These are phyloP conservation scores for Kokia cookei DNA, from an alignment of 441 rosid genomes.

Conservation along the genomic window DNA sequence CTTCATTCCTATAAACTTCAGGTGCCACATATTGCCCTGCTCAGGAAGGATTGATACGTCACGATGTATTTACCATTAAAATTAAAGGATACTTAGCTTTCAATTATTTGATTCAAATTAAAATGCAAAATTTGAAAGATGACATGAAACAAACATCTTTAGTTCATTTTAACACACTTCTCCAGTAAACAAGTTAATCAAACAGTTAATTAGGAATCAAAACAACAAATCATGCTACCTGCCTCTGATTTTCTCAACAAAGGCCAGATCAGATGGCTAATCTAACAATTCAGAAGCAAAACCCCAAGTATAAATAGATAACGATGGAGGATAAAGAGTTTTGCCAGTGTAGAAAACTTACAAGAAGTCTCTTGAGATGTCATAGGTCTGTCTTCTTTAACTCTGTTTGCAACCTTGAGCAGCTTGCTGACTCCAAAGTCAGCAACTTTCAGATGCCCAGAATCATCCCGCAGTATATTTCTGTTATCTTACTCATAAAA, in stretches of 20 bases:
- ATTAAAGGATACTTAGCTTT: not conserved
- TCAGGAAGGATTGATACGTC: not conserved
- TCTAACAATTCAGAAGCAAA: not conserved
- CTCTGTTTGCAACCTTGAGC: slow-evolving; percentile 49
- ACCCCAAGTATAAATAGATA: not conserved
- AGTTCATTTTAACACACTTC: not conserved
- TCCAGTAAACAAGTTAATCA: not conserved
- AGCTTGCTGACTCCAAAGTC: slow-evolving; percentile 60
- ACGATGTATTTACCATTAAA: slow-evolving; percentile 1
- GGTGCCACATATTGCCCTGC: slow-evolving; percentile 77
- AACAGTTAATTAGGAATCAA: not conserved
- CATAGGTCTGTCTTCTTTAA: slow-evolving; percentile 49
- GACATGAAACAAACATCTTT: not conserved
- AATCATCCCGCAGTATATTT: slow-evolving; percentile 64
- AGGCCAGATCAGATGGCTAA: slow-evolving; percentile 1
- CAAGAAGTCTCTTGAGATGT: slow-evolving; percentile 52
- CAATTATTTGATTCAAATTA: not conserved
- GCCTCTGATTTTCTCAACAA: not conserved
- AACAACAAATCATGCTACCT: not conserved
- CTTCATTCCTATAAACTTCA: slow-evolving; percentile 71
- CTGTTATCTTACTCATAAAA: slow-evolving; percentile 49
- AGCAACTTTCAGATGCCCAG: slow-evolving; percentile 69
- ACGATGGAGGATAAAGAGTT: not conserved
- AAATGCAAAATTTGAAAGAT: not conserved
- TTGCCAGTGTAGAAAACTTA: slow-evolving; percentile 27